Conservation (phyloP, 2,329 filamentous ascomycete genomes). For the Colletotrichum sp. region DNA sequence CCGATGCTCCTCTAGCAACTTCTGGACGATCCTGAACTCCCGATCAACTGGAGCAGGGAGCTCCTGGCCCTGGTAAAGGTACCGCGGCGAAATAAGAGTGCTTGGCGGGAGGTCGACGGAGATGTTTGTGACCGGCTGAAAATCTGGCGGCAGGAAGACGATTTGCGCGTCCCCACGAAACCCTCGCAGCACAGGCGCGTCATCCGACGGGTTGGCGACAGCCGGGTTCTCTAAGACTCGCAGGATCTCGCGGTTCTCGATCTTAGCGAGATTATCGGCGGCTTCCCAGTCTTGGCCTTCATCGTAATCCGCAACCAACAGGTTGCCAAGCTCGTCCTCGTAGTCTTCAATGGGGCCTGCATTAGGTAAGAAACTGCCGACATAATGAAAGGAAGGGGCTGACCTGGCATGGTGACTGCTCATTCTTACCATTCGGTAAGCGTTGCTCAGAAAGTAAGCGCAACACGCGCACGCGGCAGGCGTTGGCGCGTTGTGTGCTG, state of each 20-base stretch:
- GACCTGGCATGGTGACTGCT: background rate
- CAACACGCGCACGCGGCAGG: background rate
- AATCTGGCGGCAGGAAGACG: background rate
- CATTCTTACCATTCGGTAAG: background rate
- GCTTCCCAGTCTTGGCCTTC: background rate
- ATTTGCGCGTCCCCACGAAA: background rate
- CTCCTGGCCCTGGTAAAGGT: constrained; percentile 26
- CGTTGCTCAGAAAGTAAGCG: background rate
- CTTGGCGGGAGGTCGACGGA: constrained; percentile 3
- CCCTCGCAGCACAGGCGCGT: background rate
- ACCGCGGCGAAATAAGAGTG: background rate
- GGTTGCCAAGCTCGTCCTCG: background rate
- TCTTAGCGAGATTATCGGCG: background rate
- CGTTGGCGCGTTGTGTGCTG: background rate
- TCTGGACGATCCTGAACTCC: constrained; percentile 36
- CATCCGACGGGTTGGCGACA: background rate
- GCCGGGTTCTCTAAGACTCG: background rate
- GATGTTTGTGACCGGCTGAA: background rate
- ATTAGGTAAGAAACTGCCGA: background rate
- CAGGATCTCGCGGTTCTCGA: background rate
- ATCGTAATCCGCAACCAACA: background rate
- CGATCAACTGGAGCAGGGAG: constrained; percentile 24
- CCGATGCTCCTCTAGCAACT: constrained; percentile 28
- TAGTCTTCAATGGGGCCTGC: background rate
- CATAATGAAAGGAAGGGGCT: background rate